Evolutionary conservation across 352 stramenopile species (phyloP).

Genomic region (Globisporangium yorkense): DNA sequence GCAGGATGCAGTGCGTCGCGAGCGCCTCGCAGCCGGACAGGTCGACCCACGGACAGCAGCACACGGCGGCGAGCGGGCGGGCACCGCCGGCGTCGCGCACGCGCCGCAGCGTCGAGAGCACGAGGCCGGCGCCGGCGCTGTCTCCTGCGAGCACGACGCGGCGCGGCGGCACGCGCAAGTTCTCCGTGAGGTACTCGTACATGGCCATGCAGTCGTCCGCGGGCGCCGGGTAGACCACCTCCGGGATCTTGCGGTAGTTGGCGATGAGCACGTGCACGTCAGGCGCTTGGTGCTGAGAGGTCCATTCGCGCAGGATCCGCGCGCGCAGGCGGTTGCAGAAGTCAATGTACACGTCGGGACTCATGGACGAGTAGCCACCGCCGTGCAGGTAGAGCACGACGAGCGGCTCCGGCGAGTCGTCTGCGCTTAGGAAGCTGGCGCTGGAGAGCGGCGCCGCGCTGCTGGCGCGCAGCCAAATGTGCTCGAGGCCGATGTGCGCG

Average conservation of each 20-base stretch:
- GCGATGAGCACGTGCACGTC: slow-evolving; percentile 48
- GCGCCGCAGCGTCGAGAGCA: slow-evolving; percentile 35
- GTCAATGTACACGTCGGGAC: slow-evolving; percentile 42
- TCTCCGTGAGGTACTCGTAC: slow-evolving; percentile 33
- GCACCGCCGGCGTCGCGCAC: slow-evolving; percentile 17
- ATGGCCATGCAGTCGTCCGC: slow-evolving; percentile 43
- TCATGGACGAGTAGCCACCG: slow-evolving; percentile 50
- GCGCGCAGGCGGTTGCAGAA: slow-evolving; percentile 34
- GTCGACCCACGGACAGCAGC: slow-evolving; percentile 47
- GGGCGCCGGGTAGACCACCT: slow-evolving; percentile 31
- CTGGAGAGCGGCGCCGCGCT: background rate
- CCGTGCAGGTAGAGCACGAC: slow-evolving; percentile 59
- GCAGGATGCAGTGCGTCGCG: slow-evolving; percentile 44
- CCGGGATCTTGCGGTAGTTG: slow-evolving; percentile 63
- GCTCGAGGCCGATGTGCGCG: slow-evolving; percentile 32
- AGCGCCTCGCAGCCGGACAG: slow-evolving; percentile 22
- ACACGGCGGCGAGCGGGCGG: slow-evolving; percentile 30
- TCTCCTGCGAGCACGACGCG: slow-evolving; percentile 42
- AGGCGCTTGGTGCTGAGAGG: slow-evolving; percentile 1
- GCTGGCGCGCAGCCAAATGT: slow-evolving; percentile 38
- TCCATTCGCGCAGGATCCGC: slow-evolving; percentile 14
- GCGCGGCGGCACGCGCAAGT: slow-evolving; percentile 18
- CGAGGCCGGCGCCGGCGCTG: slow-evolving; percentile 45
- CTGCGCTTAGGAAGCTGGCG: background rate
- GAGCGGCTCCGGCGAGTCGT: slow-evolving; percentile 11